Evolutionary conservation across 83 land plant genomes (phyloP), one percentile per base, ranked within the genome.

Genomic region (Diphasiastrum complanatum): DNA sequence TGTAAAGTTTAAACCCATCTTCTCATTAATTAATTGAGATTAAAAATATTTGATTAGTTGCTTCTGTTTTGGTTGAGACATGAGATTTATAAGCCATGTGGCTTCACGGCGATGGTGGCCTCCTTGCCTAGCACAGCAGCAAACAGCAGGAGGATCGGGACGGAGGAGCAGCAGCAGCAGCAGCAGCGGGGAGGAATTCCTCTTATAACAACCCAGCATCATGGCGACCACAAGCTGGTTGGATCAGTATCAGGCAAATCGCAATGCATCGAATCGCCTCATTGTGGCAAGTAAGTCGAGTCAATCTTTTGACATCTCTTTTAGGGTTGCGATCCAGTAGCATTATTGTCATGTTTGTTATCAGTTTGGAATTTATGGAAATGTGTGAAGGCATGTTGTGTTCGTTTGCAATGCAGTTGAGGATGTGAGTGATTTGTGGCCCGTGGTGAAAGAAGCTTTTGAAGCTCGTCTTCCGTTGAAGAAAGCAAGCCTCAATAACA

Each of bases 391-490:
- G 45, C 0, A 18, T 41, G 45, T 41, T 41, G 11, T 35, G 26
- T 64, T 36, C 37, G 37, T 30, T 4, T 34, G 40, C 66, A n/a
- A n/a, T n/a, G 57, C 84, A 91, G 99, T 93, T 68, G 99, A 89
- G 66, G 99, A 93, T 79, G 96, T 93, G 28, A 83, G 80, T 73
- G 96, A 93, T 63, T 69, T 93, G 46, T 93, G 99, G 99, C 88
- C 91, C 16, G 49, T 46, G 29, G 78, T 93, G 28, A 81, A 80
- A 69, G 81, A 76, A 34, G 70, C 71, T 4, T 89, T 93, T 70
- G 99, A 93, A 66, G 78, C 82, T 41, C 82, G 86, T 8, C 72
- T 89, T 65, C 99, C 99, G 10, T 77, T 93, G 52, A 86, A 74
- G 63, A 85, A 74, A 67, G 88, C 85, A 51, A 75, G 63, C 49